Evolutionary conservation across 2,329 filamentous ascomycete genomes (phyloP).

Genomic region (Hypoxylon sp.): DNA sequence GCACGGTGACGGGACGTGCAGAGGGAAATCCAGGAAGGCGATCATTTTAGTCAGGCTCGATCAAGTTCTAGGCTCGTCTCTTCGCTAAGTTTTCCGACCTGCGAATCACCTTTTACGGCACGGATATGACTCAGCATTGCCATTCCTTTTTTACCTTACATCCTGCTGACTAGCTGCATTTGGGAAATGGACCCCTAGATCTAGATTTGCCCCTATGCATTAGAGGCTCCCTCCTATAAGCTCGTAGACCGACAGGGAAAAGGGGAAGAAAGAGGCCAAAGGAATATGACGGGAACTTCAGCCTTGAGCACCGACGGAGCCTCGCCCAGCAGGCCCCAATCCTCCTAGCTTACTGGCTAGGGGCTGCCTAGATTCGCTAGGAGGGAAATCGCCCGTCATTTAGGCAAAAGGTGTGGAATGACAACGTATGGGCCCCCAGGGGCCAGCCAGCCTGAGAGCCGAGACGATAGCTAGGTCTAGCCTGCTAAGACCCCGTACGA

Average conservation of each 20-base stretch:
- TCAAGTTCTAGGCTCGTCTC: slow-evolving; percentile 36
- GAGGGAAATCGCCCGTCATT: slow-evolving; percentile 47
- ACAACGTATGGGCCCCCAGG: slow-evolving; percentile 43
- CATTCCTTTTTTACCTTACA: slow-evolving; percentile 28
- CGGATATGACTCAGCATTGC: slow-evolving; percentile 41
- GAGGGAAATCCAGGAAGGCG: slow-evolving; percentile 41
- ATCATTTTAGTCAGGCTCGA: slow-evolving; percentile 44
- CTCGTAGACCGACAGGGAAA: slow-evolving; percentile 3
- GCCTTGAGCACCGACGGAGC: slow-evolving; percentile 38
- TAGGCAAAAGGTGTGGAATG: slow-evolving; percentile 50
- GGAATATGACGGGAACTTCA: slow-evolving; percentile 32
- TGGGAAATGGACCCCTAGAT: slow-evolving; percentile 33
- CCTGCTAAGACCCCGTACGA: slow-evolving; percentile 34
- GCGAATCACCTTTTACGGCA: slow-evolving; percentile 26
- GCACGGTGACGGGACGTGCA: slow-evolving; percentile 41
- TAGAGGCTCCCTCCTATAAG: slow-evolving; percentile 27
- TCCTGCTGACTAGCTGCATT: slow-evolving; percentile 34
- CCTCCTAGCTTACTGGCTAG: slow-evolving; percentile 22
- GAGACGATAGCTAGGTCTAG: slow-evolving; percentile 38
- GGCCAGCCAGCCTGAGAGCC: slow-evolving; percentile 40
- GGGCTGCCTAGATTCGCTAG: slow-evolving; percentile 42
- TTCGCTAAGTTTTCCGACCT: slow-evolving; percentile 33
- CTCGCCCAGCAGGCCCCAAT: slow-evolving; percentile 30
- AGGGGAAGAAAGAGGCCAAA: slow-evolving; percentile 9
- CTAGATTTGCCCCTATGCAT: slow-evolving; percentile 26